These are phyloP conservation scores for Amanita phalloides DNA, from an alignment of 768 basidiomycete genomes.

Conservation along the genomic window DNA sequence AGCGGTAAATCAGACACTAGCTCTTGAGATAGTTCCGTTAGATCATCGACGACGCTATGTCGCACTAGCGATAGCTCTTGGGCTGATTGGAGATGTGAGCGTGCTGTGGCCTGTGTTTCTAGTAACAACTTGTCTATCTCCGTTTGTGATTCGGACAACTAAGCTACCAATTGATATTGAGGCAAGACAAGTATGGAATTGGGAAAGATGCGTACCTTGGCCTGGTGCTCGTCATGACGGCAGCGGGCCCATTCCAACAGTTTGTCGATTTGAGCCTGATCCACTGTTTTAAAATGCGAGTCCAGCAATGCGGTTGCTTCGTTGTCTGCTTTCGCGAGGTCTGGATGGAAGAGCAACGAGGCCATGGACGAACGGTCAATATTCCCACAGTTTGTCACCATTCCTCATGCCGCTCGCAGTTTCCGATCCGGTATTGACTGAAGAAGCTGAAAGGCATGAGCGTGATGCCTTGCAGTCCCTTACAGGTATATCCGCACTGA, in stretches of 20 bases:
- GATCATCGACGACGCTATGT: constrained; percentile 70
- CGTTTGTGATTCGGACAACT: constrained; percentile 47
- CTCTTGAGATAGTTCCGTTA: constrained; percentile 53
- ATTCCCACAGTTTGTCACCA: background rate
- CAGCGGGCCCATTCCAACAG: constrained; percentile 31
- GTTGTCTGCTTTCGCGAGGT: constrained; percentile 21
- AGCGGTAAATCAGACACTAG: constrained; percentile 48
- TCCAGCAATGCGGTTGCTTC: constrained; percentile 32
- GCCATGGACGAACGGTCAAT: background rate
- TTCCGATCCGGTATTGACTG: constrained; percentile 12
- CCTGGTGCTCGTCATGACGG: constrained; percentile 28
- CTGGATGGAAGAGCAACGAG: constrained; percentile 36
- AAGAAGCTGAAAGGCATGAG: constrained; percentile 5
- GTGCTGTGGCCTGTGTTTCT: constrained; percentile 34
- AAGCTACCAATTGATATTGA: constrained; percentile 34
- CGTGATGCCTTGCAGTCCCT: constrained; percentile 10
- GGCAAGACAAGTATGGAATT: constrained; percentile 9
- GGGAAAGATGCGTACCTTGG: constrained; percentile 29
- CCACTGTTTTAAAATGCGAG: constrained; percentile 31
- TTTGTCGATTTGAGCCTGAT: constrained; percentile 40
- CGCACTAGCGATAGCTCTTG: constrained; percentile 69
- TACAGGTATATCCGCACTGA: constrained; percentile 11
- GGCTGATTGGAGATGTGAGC: constrained; percentile 46
- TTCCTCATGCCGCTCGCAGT: constrained; percentile 19
- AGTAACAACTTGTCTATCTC: constrained; percentile 35